phyloP scores from a whole-genome alignment of 2,329 filamentous ascomycete species.

The Botrytis paeoniae region DNA sequence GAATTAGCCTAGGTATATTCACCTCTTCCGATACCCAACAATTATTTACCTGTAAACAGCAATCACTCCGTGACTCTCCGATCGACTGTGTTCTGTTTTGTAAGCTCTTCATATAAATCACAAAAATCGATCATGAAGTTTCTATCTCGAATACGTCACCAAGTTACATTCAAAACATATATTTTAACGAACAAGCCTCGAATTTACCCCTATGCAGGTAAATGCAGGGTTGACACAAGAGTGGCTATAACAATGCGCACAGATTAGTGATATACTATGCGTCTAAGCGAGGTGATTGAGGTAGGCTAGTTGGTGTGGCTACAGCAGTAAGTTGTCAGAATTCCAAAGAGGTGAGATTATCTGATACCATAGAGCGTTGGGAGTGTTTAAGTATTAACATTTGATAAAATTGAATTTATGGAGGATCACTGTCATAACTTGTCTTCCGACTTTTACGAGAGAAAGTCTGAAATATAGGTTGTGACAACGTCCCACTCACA shows the following conservation, averaged over 20 bases:
- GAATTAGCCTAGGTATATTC: too few relatives aligned
- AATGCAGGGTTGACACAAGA: too few relatives aligned
- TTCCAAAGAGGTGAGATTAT: not conserved
- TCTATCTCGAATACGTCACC: not conserved
- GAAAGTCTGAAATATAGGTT: not conserved
- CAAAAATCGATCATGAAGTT: not conserved
- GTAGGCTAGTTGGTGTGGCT: not conserved
- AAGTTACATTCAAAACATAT: not conserved
- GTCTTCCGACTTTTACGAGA: not conserved
- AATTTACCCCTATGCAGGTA: not conserved
- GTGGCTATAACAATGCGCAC: too few relatives aligned
- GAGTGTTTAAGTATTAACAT: too few relatives aligned
- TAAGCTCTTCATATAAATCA: rapidly evolving
- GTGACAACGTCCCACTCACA: not conserved
- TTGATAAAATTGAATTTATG: not conserved
- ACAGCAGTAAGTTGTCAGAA: not conserved
- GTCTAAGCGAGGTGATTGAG: not conserved
- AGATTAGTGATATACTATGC: not conserved
- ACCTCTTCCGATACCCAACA: not conserved
- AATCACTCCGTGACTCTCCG: too few relatives aligned
- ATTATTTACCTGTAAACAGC: rapidly evolving
- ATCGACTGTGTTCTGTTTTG: too few relatives aligned
- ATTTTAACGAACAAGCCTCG: not conserved
- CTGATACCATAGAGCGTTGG: not conserved
- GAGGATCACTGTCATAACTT: not conserved